Evolutionary conservation across 495 filamentous ascomycete genomes (phyloP).

Genomic region (Trichoderma erinaceum): DNA sequence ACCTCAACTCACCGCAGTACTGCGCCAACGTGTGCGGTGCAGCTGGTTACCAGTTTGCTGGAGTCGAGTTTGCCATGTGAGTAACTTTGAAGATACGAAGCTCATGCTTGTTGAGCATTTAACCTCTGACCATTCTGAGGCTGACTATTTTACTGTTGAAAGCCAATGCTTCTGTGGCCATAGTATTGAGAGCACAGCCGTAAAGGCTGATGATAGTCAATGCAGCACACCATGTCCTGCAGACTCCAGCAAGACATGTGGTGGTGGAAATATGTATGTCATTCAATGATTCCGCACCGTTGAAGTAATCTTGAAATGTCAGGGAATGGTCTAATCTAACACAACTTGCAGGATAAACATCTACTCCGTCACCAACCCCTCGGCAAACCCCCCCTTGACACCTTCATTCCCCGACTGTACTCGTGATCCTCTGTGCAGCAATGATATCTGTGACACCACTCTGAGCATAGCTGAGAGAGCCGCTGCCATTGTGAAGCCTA

Average conservation of each 20-base stretch:
- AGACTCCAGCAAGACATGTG: neutral
- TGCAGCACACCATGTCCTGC: neutral
- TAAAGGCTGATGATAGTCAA: conserved; percentile 7
- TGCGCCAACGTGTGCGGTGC: conserved; percentile 8
- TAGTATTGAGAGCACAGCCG: neutral
- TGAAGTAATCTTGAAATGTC: neutral
- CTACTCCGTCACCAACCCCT: neutral
- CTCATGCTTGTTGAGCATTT: neutral
- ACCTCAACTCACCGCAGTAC: conserved; percentile 4
- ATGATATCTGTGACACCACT: conserved; percentile 43
- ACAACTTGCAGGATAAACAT: neutral
- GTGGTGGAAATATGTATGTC: neutral
- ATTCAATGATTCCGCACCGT: neutral
- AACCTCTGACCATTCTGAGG: neutral
- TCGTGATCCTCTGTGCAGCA: conserved; percentile 29
- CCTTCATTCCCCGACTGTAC: conserved; percentile 30
- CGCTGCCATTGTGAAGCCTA: conserved; percentile 33
- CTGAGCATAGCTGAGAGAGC: conserved; percentile 40
- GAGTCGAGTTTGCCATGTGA: conserved; percentile 3
- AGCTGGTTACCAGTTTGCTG: neutral
- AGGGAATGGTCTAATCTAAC: neutral
- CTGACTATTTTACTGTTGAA: no score
- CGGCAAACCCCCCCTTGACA: neutral
- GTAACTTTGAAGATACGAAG: neutral
- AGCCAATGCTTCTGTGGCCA: conserved; percentile 9